These are phyloP conservation scores for Verticillium nonalfalfae DNA, from an alignment of 2,329 filamentous ascomycete genomes.

Conservation along the genomic window DNA sequence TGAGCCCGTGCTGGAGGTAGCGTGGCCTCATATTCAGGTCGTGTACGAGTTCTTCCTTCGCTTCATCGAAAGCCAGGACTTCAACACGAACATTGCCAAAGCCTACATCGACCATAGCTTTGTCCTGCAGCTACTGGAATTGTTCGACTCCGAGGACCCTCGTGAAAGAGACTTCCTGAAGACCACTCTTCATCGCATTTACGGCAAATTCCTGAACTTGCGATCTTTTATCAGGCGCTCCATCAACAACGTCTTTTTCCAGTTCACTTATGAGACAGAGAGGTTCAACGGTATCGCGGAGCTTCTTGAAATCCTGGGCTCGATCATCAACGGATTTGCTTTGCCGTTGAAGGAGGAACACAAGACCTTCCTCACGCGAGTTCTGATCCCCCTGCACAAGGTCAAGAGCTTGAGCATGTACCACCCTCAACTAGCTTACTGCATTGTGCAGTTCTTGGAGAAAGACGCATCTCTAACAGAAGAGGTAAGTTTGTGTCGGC, in stretches of 20 bases:
- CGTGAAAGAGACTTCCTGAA: constrained; percentile 96
- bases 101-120: constrained; percentile 98
- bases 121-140: constrained; percentile 89
- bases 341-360: constrained; percentile 96
- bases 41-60: constrained; percentile 99
- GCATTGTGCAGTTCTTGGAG: constrained; percentile 97
- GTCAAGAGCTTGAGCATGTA: constrained; percentile 99
- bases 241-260: constrained; percentile 99
- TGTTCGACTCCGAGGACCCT: constrained; percentile 97
- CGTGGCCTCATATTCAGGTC: constrained; percentile 98
- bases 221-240: constrained; percentile 95
- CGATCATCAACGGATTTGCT: constrained; percentile 98
- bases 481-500: constrained; percentile 56
- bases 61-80: constrained; percentile 99
- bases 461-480: constrained; percentile 96
- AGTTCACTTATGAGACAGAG: constrained; percentile 98
- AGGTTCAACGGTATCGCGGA: constrained; percentile 98
- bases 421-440: constrained; percentile 95
- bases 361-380: constrained; percentile 92
- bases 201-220: constrained; percentile 97
- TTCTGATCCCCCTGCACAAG: constrained; percentile 91
- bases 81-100: constrained; percentile 99
- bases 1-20: constrained; percentile 94
- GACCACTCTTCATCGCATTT: constrained; percentile 95
- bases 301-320: constrained; percentile 90